Base-by-base conservation (phyloP, 2,329 filamentous ascomycete species). In the Fusarium pseudoanthophilum region DNA sequence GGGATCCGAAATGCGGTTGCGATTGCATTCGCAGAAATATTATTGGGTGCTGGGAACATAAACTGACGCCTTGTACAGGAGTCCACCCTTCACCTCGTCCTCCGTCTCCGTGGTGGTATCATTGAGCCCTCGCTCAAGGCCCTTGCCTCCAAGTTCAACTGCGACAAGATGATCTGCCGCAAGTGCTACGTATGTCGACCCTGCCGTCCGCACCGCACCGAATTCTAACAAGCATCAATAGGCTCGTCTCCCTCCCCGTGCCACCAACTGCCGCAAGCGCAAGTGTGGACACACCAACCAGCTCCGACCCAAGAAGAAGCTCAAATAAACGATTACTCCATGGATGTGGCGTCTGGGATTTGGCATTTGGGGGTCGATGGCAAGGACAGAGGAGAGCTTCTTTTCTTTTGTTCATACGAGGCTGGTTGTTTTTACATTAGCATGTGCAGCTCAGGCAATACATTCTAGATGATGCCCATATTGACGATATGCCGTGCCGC, bases 241-340 rank as follows among this genome's bases (percentile, higher is more conserved):
- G 88, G 90, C 90, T 75, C 95, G 95, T 86, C 95, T 98, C 77
- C 95, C 95, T 79, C 95, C 95, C 80, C 94, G 96, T 92, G 96
- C 96, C 82, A 98, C 95, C 91, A 99, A 99, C 93, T 99, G 96
- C 94, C 92, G 95, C 83, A 98, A 98, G 95, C 95, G 95, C 90
- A 98, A 98, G 92, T 98, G 95, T 88, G 96, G 95, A 77, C 96
- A 98, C 93, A 97, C 93, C 89, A 98, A 98, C 94, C 96, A 99
- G 92, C 94, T 99, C 85, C 94, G 96, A 88, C 96, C 96, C 87
- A 99, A 99, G 95, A 99, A 99, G 95, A 99, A 99, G 95, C 92
- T 97, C 85, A 97, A 98, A 89, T 87, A 86, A 81, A 83, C 81
- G 80, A 83, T 82, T 80, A 72, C 70, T 78, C 75, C 78, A 81